Evolutionary conservation across 345 rosid species (phyloP), one percentile per base, ranked within the genome.

Genomic region (Arabidopsis suecica): DNA sequence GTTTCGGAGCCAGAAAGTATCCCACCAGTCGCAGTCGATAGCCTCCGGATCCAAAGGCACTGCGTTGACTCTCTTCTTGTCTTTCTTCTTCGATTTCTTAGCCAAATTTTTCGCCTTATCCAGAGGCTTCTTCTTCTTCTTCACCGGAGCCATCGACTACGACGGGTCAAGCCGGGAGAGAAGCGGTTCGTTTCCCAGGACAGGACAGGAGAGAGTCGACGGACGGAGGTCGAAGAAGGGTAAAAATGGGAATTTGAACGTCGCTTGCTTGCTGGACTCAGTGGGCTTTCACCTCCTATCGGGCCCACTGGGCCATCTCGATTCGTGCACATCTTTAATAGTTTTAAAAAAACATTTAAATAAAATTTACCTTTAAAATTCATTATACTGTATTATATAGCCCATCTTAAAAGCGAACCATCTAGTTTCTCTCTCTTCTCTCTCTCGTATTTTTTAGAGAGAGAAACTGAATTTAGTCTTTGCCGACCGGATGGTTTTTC

Each of bases 11-110:
- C 87, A 88, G 93, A 93, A 93, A 78, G 80, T 72, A 38, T 82
- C 88, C 98, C 98, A 93, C 98, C 98, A 93, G 67, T 91, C 97
- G 63, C 96, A 86, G 57, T 93, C 97, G 40, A 71, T 68, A 64
- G 91, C 84, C 25, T 82, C 86, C 51, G 93, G 96, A 37, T 88
- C 98, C 37, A 84, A 42, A 7, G 97, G 90, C 65, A 71, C 87
- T 0, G 60, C 67, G 61, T 72, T 75, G 25, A 76, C 23, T 69
- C 58, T 78, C 78, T 65, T 78, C 78, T 65, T 80, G 72, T 69
- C 76, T 80, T 86, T 93, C 86, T 88, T 92, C 69, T 79, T 87
- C 59, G 85, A 86, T 73, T 81, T 74, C 71, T 85, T 86, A 68
- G 80, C 71, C 59, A 84, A 86, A 73, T 81, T 74, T 69, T 85